These are phyloP conservation scores for Tulasnella sp. DNA, from an alignment of 768 basidiomycete species.

Conservation along the genomic window DNA sequence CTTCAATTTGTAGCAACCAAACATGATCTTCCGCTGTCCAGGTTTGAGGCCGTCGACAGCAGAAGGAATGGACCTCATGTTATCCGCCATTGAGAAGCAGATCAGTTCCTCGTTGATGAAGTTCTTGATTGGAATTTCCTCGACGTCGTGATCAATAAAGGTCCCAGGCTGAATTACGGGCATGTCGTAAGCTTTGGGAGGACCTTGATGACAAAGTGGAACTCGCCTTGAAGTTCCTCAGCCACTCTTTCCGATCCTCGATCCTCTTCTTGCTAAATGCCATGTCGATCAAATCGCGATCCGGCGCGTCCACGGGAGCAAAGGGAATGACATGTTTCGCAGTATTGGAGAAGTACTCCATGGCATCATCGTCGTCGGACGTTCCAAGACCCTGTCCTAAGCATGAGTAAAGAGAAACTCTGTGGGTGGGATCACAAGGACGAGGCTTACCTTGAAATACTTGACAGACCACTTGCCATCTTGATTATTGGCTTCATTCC, in stretches of 20 bases:
- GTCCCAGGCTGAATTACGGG: slow-evolving; percentile 65
- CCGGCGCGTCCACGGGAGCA: slow-evolving; percentile 64
- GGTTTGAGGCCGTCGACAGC: slow-evolving; percentile 92
- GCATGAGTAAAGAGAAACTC: neutral
- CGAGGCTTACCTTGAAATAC: slow-evolving; percentile 82
- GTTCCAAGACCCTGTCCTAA: slow-evolving; percentile 81
- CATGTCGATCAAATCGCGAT: slow-evolving; percentile 84
- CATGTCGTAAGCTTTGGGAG: neutral
- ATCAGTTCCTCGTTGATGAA: slow-evolving; percentile 98
- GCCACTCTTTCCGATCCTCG: slow-evolving; percentile 97
- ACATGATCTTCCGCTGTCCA: slow-evolving; percentile 93
- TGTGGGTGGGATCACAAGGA: neutral
- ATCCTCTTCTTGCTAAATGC: slow-evolving; percentile 99
- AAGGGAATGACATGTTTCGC: slow-evolving; percentile 92
- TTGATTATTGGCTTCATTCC: slow-evolving; percentile 69
- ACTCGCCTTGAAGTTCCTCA: slow-evolving; percentile 77
- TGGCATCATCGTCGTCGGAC: slow-evolving; percentile 77
- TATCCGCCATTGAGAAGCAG: slow-evolving; percentile 98
- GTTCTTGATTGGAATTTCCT: slow-evolving; percentile 78
- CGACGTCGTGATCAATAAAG: slow-evolving; percentile 77
- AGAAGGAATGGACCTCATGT: slow-evolving; percentile 94
- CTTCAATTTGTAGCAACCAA: slow-evolving; percentile 92
- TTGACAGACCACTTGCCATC: slow-evolving; percentile 80
- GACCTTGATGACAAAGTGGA: neutral
- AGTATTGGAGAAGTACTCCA: slow-evolving; percentile 88